Percentiles rank a stretch among this genome's conserved stretches.
Evolutionary conservation across 495 filamentous ascomycete species (phyloP).

Genomic region (Pseudoneurospora amorphoporcata): DNA sequence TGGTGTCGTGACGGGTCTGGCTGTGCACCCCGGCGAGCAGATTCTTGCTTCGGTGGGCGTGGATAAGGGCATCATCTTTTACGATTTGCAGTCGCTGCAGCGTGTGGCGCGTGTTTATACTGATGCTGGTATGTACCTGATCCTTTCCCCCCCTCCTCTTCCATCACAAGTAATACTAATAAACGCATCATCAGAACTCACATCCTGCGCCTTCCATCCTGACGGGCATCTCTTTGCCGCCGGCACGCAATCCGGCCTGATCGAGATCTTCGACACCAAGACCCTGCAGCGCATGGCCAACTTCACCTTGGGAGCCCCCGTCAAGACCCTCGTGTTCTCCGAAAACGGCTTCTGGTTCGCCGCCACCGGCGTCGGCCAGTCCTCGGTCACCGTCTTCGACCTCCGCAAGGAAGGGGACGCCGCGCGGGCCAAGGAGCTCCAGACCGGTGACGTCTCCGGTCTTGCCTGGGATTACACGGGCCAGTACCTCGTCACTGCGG

Average conservation of each 20-base stretch:
- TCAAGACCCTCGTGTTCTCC: slow-evolving; percentile 73
- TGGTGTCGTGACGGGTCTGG: slow-evolving; percentile 64
- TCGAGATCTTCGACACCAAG: slow-evolving; percentile 80
- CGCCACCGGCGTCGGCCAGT: slow-evolving; percentile 58
- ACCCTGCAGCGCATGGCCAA: slow-evolving; percentile 57
- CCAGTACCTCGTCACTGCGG: slow-evolving; percentile 78
- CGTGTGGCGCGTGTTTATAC: slow-evolving; percentile 68
- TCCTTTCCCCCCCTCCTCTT: neutral
- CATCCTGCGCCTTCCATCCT: slow-evolving; percentile 79
- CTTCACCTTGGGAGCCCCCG: slow-evolving; percentile 55
- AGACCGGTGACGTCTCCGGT: slow-evolving; percentile 64
- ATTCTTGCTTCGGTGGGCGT: slow-evolving; percentile 80
- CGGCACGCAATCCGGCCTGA: slow-evolving; percentile 62
- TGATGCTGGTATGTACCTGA: slow-evolving; percentile 57
- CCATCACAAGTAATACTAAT: slow-evolving; percentile 23
- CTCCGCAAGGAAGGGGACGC: slow-evolving; percentile 74
- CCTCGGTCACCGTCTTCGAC: slow-evolving; percentile 77
- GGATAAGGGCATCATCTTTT: slow-evolving; percentile 90
- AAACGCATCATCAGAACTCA: slow-evolving; percentile 48
- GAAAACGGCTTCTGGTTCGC: slow-evolving; percentile 98
- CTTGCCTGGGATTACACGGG: slow-evolving; percentile 91
- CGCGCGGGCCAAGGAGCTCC: slow-evolving; percentile 64
- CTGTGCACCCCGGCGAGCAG: slow-evolving; percentile 74
- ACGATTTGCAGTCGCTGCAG: slow-evolving; percentile 60
- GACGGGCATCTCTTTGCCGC: slow-evolving; percentile 90